A percentile compares a stretch with the other conserved stretches of the same genome.
phyloP scores from a whole-genome alignment of 1,139 yeast genomes.

The Torulaspora globosa region DNA sequence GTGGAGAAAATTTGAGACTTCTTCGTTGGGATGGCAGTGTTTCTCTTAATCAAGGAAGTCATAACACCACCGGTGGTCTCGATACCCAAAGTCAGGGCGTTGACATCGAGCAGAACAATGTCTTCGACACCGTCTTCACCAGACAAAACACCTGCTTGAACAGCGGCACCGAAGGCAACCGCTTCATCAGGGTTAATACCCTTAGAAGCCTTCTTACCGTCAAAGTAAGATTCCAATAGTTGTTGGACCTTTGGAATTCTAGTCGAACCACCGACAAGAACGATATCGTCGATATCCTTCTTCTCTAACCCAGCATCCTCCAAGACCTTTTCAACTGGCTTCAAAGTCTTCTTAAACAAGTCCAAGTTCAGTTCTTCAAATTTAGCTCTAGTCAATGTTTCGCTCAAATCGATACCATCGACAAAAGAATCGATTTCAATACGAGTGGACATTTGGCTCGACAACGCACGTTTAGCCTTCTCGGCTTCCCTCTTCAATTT shows the following conservation, averaged over 20 bases:
- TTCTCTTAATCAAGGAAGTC: constrained; percentile 94
- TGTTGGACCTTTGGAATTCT: constrained; percentile 97
- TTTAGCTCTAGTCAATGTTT: constrained; percentile 89
- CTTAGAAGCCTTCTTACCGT: constrained; percentile 90
- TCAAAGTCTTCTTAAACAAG: constrained; percentile 81
- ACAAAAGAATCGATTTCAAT: constrained; percentile 92
- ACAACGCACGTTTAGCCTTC: constrained; percentile 92
- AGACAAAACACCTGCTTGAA: constrained; percentile 91
- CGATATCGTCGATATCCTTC: constrained; percentile 84
- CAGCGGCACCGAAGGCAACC: constrained; percentile 97
- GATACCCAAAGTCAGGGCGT: constrained; percentile 91
- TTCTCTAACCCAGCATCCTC: constrained; percentile 83
- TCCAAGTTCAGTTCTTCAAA: constrained; percentile 90
- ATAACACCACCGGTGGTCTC: constrained; percentile 98
- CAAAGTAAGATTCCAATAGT: constrained; percentile 78
- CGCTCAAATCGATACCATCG: constrained; percentile 93
- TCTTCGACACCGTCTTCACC: constrained; percentile 76
- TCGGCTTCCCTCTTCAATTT: constrained; percentile 94
- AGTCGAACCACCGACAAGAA: constrained; percentile 94
- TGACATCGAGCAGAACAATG: constrained; percentile 80
- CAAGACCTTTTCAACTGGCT: constrained; percentile 90
- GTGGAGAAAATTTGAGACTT: constrained; percentile 95
- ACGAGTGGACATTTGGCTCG: constrained; percentile 72
- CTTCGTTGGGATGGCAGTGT: constrained; percentile 92
- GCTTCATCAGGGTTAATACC: constrained; percentile 98